Conservation (phyloP, 2,329 filamentous ascomycete genomes). For the Periglandula ipomoeae region DNA sequence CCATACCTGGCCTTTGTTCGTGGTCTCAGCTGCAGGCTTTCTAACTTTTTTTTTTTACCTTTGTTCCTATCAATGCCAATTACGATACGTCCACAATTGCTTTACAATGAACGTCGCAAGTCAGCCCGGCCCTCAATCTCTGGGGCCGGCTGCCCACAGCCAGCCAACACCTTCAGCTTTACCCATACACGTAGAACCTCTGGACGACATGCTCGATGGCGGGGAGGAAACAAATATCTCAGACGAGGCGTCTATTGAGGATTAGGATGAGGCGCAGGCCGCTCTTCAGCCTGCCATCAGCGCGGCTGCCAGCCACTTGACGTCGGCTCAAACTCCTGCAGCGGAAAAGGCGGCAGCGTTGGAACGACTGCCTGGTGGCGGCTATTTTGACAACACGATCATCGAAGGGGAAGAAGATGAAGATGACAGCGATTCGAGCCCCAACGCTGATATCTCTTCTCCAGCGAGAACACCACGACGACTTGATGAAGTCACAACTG, state of each 20-base stretch:
- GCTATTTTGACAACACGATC: conserved; percentile 11
- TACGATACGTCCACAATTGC: not conserved
- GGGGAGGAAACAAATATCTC: conserved; percentile 10
- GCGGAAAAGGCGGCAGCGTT: conserved; percentile 49
- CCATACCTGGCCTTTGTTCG: not conserved
- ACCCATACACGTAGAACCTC: not conserved
- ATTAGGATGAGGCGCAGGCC: conserved; percentile 49
- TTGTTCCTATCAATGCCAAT: too few relatives aligned
- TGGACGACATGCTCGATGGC: not conserved
- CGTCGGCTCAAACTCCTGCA: conserved; percentile 44
- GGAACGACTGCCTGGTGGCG: conserved; percentile 27
- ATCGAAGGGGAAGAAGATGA: conserved; percentile 11
- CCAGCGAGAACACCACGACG: conserved; percentile 9
- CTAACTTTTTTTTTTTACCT: not conserved
- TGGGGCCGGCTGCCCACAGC: not conserved
- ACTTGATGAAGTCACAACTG: not conserved
- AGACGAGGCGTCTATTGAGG: conserved; percentile 21
- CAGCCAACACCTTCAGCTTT: not conserved
- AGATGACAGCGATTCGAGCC: conserved; percentile 9
- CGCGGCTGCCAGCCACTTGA: conserved; percentile 44
- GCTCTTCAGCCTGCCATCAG: conserved; percentile 52
- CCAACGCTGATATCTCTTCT: conserved; percentile 9
- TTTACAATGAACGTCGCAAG: not conserved
- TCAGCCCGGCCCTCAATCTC: not conserved
- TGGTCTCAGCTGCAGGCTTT: not conserved